Evolutionary conservation across 768 basidiomycete species (phyloP), one percentile per base, ranked within the genome.

Genomic region (Mycena filopes): DNA sequence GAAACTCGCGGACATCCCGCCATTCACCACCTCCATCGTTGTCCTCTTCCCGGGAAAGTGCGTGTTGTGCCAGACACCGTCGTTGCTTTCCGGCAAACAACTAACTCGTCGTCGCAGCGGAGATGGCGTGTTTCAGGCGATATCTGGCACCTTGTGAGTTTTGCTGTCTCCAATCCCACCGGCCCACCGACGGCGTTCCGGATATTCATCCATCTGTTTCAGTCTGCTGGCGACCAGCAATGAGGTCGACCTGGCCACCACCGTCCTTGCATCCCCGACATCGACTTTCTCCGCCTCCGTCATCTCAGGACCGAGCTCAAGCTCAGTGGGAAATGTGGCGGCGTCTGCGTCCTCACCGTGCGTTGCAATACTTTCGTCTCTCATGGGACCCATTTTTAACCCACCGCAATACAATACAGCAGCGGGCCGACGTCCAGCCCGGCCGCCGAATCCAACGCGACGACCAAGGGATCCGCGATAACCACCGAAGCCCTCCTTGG

Each of bases 21-120:
- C 56, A 11, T 36, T 29, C 28, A 8, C 31, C 0, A 6, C 38
- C 18, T 65, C 64, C 12, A 48, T 46, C 16, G 60, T 63, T 6
- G 60, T 65, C 50, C 16, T 55, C n/a, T 69, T 69, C 41, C 68
- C 68, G 18, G 64, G 64, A 29, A 45, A 38, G 65, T 66, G 54
- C 45, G 65, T 50, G n/a, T n/a, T n/a, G n/a, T 38, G 28, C 13
- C 42, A 25, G 15, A 7, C 26, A 6, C 10, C 28, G 15, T 36
- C 15, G 36, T 36, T 36, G 4, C 15, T 36, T 2, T n/a, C 8
- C 26, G 40, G 12, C 15, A 4, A 9, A 12, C 12, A 20, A 18
- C 21, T 42, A 3, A 49, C 21, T 23, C 28, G 12, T 8, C 15
- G 1, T 18, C 50, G 31, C 7, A 36, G 36, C 38, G 60, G 65